Conservation (phyloP, 306 rosid species). For the Dicorynia guianensis region DNA sequence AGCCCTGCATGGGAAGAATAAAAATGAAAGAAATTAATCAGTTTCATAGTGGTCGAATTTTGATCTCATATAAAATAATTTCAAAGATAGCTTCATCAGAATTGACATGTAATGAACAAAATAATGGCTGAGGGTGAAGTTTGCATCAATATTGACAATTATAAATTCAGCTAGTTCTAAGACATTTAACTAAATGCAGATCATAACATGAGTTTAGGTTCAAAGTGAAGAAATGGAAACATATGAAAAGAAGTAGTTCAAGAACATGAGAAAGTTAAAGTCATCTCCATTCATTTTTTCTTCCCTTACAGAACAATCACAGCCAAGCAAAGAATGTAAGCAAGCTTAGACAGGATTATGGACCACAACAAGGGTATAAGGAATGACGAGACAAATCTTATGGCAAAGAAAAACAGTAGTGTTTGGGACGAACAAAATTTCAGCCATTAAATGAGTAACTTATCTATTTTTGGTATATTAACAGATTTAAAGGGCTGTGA, state of each 20-base stretch:
- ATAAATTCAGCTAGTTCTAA: neutral
- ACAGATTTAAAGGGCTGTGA: neutral
- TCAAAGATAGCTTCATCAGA: neutral
- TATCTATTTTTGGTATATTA: neutral
- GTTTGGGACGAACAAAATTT: neutral
- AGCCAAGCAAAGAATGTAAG: neutral
- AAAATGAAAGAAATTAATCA: constrained; percentile 33
- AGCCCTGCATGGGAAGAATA: constrained; percentile 61
- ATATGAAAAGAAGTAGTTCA: constrained; percentile 5
- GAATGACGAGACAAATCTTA: neutral
- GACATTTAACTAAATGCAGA: constrained; percentile 4
- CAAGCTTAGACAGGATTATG: neutral
- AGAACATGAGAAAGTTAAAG: neutral
- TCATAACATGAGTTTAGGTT: neutral
- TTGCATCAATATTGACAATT: neutral
- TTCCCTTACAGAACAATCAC: neutral
- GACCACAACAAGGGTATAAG: neutral
- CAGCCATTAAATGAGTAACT: neutral
- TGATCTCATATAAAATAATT: neutral
- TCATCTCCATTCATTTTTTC: neutral
- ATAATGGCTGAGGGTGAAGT: constrained; percentile 1
- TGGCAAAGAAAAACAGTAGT: neutral
- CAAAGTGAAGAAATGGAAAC: neutral
- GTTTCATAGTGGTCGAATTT: neutral
- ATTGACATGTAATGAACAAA: neutral